Evolutionary conservation across 1,139 yeast species (phyloP), one percentile per base, ranked within the genome.

Genomic region (Arxiozyma telluris): DNA sequence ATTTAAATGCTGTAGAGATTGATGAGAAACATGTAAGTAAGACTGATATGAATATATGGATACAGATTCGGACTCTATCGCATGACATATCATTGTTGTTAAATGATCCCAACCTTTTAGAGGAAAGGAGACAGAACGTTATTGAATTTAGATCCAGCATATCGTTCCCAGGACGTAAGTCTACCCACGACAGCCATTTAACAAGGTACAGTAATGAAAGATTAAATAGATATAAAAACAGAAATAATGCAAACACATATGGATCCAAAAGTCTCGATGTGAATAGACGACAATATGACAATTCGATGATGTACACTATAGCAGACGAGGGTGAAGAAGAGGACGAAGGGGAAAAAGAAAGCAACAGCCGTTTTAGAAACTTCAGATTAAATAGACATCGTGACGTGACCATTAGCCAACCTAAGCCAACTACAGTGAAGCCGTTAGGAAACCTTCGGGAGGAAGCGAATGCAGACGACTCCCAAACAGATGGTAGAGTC

Each of bases 111-210:
- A 59, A 57, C 18, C 49, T 66, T 11, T 56, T 67, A 27, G 67
- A 65, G 47, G 56, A 61, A 49, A 57, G 64, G 47, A 58, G 69
- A 47, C 57, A 55, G 41, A 68, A 66, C 42, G 63, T 67, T 3
- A 56, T 62, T n/a, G 62, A 62, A 50, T 66, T 67, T 51, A 53
- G 70, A 44, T 64, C 70, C 6, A 67, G 71, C 53, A 62, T 67
- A 20, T 66, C 70, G 3, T 64, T 68, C 1, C 71, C 71, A 6
- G 71, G 71, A 4, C 59, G 69, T 49, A 66, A 67, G 54, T 65
- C 69, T 12, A 65, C 69, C 3, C 70, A 66, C 51, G 64, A 64
- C 50, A 64, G 68, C 45, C 69, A 66, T 56, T 50, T 67, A 30
- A 55, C 51, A 49, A 41, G 50, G 12, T 51, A 23, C 25, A 46